Evolutionary conservation across 345 rosid species (phyloP), one percentile per base, ranked within the genome.

Genomic region (Euphorbia peplus): DNA sequence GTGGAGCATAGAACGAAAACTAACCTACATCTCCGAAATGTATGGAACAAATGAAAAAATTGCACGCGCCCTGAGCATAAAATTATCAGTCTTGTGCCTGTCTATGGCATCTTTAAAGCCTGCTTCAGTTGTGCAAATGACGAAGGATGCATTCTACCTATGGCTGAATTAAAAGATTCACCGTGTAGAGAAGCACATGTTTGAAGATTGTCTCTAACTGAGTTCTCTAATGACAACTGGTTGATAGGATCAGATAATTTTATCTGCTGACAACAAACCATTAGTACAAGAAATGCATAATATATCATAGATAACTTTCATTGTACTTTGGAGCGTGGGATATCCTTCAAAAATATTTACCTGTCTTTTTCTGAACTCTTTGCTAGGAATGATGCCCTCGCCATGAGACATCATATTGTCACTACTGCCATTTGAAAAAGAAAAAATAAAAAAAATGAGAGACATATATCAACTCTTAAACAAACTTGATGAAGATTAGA

Each of bases 111-210:
- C 85, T 91, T 91, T 79, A 91, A 79, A 21, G 93, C 99, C 79
- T 90, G 90, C 81, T 95, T 91, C 81, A 95, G 76, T 81, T 91
- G 98, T 52, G 90, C 80, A 54, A 91, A 76, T 64, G 97, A 84
- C 3, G 99, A 72, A 25, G 98, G 88, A 78, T 91, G 97, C 85
- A 95, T 91, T 74, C 92, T 83, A 75, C 82, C 57, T 21, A 91
- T 86, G 64, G 88, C 83, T 28, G 89, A 75, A 78, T 90, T 86
- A 50, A 95, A 95, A 28, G 93, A 82, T 67, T 95, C 96, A 30
- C 96, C 98, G 63, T 95, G 99, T 70, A 95, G 83, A 46, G 85
- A 68, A 21, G 90, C 81, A 82, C 98, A 95, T 8, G 88, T 84
- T 76, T 86, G 93, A 73, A 91, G 95, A 70, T 95, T 91, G 32